These are phyloP conservation scores for Ophiocordyceps camponoti-saundersi DNA, from an alignment of 2,329 filamentous ascomycete species.

Conservation along the genomic window DNA sequence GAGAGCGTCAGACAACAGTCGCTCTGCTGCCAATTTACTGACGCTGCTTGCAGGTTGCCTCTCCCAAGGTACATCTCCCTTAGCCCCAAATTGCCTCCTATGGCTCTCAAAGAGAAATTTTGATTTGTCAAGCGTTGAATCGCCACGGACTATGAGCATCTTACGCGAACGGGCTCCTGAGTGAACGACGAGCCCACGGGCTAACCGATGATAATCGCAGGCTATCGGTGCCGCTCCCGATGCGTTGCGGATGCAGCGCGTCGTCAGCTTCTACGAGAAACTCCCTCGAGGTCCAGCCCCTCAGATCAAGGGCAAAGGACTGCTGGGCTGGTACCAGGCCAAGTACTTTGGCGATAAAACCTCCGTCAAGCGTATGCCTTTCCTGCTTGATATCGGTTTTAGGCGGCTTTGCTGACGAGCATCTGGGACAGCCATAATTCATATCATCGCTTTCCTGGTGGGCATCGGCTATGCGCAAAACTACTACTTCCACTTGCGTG, in stretches of 20 bases:
- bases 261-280: slow-evolving; percentile 98
- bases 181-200: slow-evolving; percentile 1
- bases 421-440: slow-evolving; percentile 54
- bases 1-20: background rate
- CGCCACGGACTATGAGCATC: background rate
- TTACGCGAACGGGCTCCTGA: slow-evolving; percentile 1
- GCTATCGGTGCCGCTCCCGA: slow-evolving; percentile 89
- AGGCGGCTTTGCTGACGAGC: background rate
- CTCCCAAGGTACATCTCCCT: slow-evolving; percentile 49
- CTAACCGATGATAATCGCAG: slow-evolving; percentile 33
- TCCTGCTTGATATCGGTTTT: background rate
- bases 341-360: slow-evolving; percentile 94
- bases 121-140: background rate
- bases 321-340: slow-evolving; percentile 76
- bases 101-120: background rate
- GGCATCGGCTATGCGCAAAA: slow-evolving; percentile 85
- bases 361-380: slow-evolving; percentile 62
- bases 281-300: slow-evolving; percentile 86
- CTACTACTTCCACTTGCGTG: slow-evolving; percentile 99
- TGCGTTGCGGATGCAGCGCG: slow-evolving; percentile 92
- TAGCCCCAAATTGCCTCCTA: background rate
- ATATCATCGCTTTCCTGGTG: slow-evolving; percentile 64
- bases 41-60: slow-evolving; percentile 44
- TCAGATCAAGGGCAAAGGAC: slow-evolving; percentile 62
- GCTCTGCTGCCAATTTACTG: background rate